Evolutionary conservation across 805 yeast species (phyloP).

Genomic region (Sugiyamaella americana): DNA sequence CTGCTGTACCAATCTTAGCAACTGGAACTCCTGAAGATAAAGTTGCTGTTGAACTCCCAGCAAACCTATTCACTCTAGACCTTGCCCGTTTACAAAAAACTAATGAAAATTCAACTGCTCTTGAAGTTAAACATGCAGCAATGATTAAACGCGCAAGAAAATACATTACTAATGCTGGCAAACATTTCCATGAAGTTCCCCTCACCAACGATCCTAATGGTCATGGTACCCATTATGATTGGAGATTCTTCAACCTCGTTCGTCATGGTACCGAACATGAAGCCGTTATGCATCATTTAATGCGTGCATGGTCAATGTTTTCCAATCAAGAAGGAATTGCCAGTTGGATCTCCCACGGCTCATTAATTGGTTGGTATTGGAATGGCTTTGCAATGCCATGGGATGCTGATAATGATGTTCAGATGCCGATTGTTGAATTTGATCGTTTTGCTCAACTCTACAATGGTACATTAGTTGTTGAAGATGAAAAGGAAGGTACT

Average conservation of each 20-base stretch:
- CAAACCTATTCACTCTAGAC: slow-evolving; percentile 17
- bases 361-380: slow-evolving; percentile 45
- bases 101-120: slow-evolving; percentile 9
- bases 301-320: slow-evolving; percentile 42
- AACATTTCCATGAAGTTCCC: slow-evolving; percentile 20
- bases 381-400: slow-evolving; percentile 49
- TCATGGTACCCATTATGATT: slow-evolving; percentile 46
- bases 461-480: slow-evolving; percentile 42
- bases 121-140: slow-evolving; percentile 12
- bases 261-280: slow-evolving; percentile 35
- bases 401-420: slow-evolving; percentile 47
- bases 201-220: slow-evolving; percentile 17
- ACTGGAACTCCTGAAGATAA: slow-evolving; percentile 6
- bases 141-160: slow-evolving; percentile 14
- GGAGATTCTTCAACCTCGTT: slow-evolving; percentile 55
- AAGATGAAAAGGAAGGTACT: slow-evolving; percentile 41
- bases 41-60: slow-evolving; percentile 13
- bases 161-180: slow-evolving; percentile 12
- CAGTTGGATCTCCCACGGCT: slow-evolving; percentile 47
- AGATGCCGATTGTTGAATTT: slow-evolving; percentile 45
- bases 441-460: slow-evolving; percentile 41
- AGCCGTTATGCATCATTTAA: slow-evolving; percentile 43
- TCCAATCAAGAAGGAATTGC: slow-evolving; percentile 38
- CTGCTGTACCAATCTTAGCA: background rate
- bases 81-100: slow-evolving; percentile 6